Evolutionary conservation across 768 basidiomycete species (phyloP).

Genomic region (Chalciporus piperatus): DNA sequence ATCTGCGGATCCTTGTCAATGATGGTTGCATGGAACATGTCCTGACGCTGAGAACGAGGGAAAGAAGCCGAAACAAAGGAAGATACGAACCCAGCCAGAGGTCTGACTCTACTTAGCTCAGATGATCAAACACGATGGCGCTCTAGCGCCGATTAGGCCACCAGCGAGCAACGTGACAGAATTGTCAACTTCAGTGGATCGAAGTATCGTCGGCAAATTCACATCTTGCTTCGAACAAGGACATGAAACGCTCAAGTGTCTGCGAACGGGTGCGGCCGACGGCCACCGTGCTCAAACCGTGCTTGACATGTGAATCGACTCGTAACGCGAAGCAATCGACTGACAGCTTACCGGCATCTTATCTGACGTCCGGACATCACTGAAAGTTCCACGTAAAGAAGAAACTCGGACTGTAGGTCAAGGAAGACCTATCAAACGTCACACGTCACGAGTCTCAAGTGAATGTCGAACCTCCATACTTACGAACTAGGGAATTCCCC

Average conservation of each 20-base stretch:
- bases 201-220: background rate
- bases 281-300: background rate
- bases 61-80: background rate
- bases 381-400: too few species aligned
- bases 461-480: background rate
- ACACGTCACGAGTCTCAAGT: background rate
- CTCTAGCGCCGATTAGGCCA: conserved; percentile 7
- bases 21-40: background rate
- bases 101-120: too few species aligned
- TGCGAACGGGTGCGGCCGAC: background rate
- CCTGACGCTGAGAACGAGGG: background rate
- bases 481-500: background rate
- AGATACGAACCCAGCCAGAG: too few species aligned
- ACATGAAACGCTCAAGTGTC: background rate
- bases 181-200: background rate
- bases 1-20: background rate
- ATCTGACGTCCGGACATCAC: background rate
- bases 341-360: background rate
- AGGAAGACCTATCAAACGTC: background rate
- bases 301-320: background rate
- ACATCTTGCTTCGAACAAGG: too few species aligned
- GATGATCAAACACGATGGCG: conserved; percentile 15
- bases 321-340: background rate
- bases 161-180: background rate
- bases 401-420: background rate